These are phyloP conservation scores for Jamesozyma lodderae DNA, from an alignment of 805 yeast species.

Conservation along the genomic window DNA sequence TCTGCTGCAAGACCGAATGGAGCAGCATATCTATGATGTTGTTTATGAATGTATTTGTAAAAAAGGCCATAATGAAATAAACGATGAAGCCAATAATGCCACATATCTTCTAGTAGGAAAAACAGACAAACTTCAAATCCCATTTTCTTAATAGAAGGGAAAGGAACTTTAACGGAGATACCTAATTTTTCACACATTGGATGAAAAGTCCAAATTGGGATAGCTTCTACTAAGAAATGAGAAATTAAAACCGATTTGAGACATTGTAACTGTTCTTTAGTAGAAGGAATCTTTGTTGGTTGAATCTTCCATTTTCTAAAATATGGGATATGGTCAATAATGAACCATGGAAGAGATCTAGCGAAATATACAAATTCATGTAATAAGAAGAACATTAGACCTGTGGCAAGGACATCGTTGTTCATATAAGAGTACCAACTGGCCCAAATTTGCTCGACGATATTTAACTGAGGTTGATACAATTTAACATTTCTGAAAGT, in stretches of 20 bases:
- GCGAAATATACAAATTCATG: slow-evolving; percentile 87
- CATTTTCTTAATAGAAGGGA: slow-evolving; percentile 55
- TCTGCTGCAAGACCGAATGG: slow-evolving; percentile 94
- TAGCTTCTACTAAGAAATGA: slow-evolving; percentile 81
- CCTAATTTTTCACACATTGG: slow-evolving; percentile 74
- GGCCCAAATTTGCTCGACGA: slow-evolving; percentile 73
- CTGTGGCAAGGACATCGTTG: slow-evolving; percentile 84
- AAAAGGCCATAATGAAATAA: slow-evolving; percentile 73
- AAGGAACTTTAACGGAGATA: slow-evolving; percentile 66
- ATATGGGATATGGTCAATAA: slow-evolving; percentile 70
- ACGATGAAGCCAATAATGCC: slow-evolving; percentile 94
- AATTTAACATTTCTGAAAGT: slow-evolving; percentile 23
- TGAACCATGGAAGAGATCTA: slow-evolving; percentile 80
- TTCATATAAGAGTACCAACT: slow-evolving; percentile 68
- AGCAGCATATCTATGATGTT: slow-evolving; percentile 92
- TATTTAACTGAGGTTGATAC: slow-evolving; percentile 35
- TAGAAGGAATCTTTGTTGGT: slow-evolving; percentile 63
- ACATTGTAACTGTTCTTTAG: slow-evolving; percentile 83
- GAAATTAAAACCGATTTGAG: slow-evolving; percentile 68
- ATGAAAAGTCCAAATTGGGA: slow-evolving; percentile 93
- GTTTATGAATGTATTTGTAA: slow-evolving; percentile 85
- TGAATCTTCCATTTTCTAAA: slow-evolving; percentile 80
- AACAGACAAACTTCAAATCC: slow-evolving; percentile 61
- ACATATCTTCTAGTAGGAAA: slow-evolving; percentile 76
- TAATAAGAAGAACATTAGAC: slow-evolving; percentile 60